Evolutionary conservation across 257 asterid genomes (phyloP), one percentile per base, ranked within the genome.

Genomic region (Forsythia viridissima): DNA sequence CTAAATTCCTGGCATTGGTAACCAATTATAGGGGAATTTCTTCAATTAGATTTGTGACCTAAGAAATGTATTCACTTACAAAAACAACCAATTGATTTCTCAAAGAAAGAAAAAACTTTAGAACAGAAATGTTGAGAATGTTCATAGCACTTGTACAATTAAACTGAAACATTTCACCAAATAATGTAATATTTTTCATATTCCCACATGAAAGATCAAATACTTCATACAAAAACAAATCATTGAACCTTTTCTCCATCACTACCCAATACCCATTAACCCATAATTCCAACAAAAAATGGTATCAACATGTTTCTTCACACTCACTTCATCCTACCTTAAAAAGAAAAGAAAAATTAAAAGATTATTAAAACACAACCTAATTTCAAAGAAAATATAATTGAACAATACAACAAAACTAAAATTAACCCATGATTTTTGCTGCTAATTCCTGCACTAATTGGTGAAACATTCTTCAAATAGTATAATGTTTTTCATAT

Each of bases 291-390:
- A 67, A 18, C 8, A 37, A 2, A 36, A 15, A 3, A 16, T 4
- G 74, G 2, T 13, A 39, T 63, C 15, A 16, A 16, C 39, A 75
- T n/a, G 3, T 44, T 15, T 51, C 21, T 24, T 30, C 30, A 21
- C 24, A 42, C 77, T 57, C 34, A 13, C 21, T 18, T 57, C 21
- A 80, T 16, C 8, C 57, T 67, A 44, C 76, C 67, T 44, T 16
- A 52, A 77, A 77, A 72, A 77, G 73, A 52, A 68, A 63, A 55
- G n/a, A 57, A 81, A 82, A 78, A 15, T 15, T 15, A 55, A 2
- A 55, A 18, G 5, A 6, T n/a, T 30, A 30, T 30, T 30, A 30
- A n/a, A 2, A 7, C 30, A 57, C 8, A 57, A 7, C 8, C 10
- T 41, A 41, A 41, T 41, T 41, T 41, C 81, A 21, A 55, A 63